Evolutionary conservation across 768 basidiomycete species (phyloP), one percentile per base, ranked within the genome.

Genomic region (Mycena rosella): DNA sequence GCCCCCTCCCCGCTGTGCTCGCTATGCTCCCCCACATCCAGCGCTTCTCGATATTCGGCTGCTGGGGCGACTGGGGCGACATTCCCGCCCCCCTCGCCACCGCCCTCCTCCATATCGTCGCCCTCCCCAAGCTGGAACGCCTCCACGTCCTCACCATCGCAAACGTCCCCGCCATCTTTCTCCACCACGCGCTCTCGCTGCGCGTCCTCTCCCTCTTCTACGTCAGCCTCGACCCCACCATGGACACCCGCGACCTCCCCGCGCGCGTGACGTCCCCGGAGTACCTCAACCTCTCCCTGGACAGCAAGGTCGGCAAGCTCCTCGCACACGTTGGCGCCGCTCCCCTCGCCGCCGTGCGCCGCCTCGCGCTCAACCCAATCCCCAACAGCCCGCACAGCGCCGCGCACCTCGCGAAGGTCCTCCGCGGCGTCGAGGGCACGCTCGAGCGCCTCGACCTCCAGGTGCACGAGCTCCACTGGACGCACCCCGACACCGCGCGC

Each of bases 11-110:
- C 9, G 63, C 63, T 2, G 22, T 69, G 8, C 58, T 69, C 22
- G 24, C 44, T 0, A 59, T 60, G 42, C 63, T 69, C 32, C 4
- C 45, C 42, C 58, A 52, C 40, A 27, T 69, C 17, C 45, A 30
- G 17, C 57, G 63, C 9, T 49, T 69, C 53, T 38, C 45, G 5
- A 11, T 69, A 18, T 65, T 69, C 14, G 68, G 42, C 7, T 69
- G 68, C 54, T 69, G 68, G 68, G 68, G 68, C 15, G 52, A 64
- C 45, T 69, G 68, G 68, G 13, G 4, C 3, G 45, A 69, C 22
- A 24, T 52, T 0, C 58, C 68, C 10, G 20, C 44, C 29, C 9
- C 57, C 3, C 54, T 60, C 20, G 36, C 58, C 3, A 14, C 42
- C 0, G 57, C 58, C 5, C 24, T 69, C 14, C 17, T 32, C 40